A percentile compares a stretch with the other conserved stretches of the same genome.
These are phyloP conservation scores for Colletotrichum sp. DNA, from an alignment of 2,329 filamentous ascomycete genomes.

Conservation along the genomic window DNA sequence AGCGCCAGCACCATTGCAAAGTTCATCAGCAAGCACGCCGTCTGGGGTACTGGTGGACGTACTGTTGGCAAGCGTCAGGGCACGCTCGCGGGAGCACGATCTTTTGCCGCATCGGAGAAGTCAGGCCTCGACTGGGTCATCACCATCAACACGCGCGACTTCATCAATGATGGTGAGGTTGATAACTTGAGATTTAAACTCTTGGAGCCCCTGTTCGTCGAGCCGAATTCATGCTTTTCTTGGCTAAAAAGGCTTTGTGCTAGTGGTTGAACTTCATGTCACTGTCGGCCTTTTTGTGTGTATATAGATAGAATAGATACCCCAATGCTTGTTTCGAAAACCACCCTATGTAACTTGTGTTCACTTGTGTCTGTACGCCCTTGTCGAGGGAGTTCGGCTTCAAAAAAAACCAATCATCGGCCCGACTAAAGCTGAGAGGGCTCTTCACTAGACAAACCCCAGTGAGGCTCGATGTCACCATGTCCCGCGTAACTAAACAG, in stretches of 20 bases:
- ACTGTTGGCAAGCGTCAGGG: neutral
- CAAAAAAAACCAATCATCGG: neutral
- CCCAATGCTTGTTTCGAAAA: neutral
- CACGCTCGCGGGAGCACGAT: neutral
- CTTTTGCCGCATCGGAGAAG: neutral
- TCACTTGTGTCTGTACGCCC: fast-evolving
- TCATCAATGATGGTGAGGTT: neutral
- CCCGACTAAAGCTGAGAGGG: neutral
- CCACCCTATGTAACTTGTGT: neutral
- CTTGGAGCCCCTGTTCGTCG: neutral
- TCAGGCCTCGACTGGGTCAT: constrained; percentile 10
- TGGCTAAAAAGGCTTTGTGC: neutral
- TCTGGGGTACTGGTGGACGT: neutral
- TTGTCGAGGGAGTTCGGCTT: neutral
- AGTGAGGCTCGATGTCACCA: neutral
- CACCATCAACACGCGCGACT: constrained; percentile 7
- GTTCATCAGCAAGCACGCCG: constrained; percentile 20
- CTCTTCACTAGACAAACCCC: neutral
- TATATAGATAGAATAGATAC: neutral
- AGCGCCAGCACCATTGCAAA: constrained; percentile 10
- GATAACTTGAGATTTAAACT: neutral
- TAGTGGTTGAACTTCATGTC: neutral
- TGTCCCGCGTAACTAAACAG: fast-evolving
- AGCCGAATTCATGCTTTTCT: neutral
- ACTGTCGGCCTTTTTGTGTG: neutral